Base-by-base conservation (phyloP, 345 rosid species). In the Streptanthus diversifolius region DNA sequence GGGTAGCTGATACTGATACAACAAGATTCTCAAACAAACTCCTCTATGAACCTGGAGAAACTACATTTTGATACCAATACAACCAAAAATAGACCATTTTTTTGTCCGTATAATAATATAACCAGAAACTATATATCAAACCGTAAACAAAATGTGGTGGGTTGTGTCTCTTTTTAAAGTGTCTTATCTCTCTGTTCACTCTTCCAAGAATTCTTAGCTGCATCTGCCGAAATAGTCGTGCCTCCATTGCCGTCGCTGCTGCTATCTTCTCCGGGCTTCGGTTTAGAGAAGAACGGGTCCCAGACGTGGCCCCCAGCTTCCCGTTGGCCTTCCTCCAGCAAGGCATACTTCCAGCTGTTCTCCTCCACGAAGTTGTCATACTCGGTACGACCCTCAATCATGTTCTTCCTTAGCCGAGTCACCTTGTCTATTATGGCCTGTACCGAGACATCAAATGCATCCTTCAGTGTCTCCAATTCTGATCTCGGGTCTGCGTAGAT, bases 221-320 rank as follows among this genome's bases (percentile, higher is more conserved):
- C 97, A 75, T 85, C 91, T 1, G 93, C 85, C 7, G 93, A 81
- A 17, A 84, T 81, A 57, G 83, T 81, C n/a, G 80, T 37, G 47
- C 83, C 90, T 21, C 77, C 80, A 35, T 60, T 70, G 9, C 78
- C 77, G 2, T 81, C 87, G 19, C 35, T 44, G 64, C 74, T 68
- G 44, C 75, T 63, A 27, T 77, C 80, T 57, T 71, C 76, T 39
- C 76, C 80, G 0, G 76, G 76, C 82, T 92, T 92, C 1, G 96
- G 96, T 66, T 90, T 88, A 49, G 96, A 92, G 83, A 92, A 92
- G 87, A 92, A 92, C 0, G 96, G 96, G 59, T 92, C 98, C 98
- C 98, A 92, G 21, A 82, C 95, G 52, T 92, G 98, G 14, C 80
- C 85, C 17, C 98, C 96, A 0, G 78, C 95, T 63, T 87, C 86